Evolutionary conservation across 768 basidiomycete species (phyloP), one percentile per base, ranked within the genome.

Genomic region (Leucocoprinus leucothites): DNA sequence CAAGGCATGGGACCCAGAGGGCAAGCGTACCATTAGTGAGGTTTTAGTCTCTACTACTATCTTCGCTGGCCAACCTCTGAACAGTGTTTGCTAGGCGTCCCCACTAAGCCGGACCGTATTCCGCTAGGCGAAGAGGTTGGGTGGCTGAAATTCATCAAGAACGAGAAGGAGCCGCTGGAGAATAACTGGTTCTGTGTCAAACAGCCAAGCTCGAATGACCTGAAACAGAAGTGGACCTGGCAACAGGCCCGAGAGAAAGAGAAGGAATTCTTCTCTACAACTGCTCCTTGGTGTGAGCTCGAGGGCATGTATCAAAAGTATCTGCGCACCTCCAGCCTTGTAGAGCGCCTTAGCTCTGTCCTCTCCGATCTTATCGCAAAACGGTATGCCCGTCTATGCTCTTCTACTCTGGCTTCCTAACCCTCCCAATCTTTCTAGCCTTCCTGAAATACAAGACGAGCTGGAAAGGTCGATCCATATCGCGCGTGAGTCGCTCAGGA

Each of bases 51-150:
- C n/a, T n/a, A n/a, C n/a, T n/a, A n/a, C 8, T 28, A 16, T 9
- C 7, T 21, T 16, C 11, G n/a, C 21, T 19, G 3, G 43, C 21
- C 13, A n/a, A 3, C 5, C 18, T 21, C 13, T 24, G 1, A 19
- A 42, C 41, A 6, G 13, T 24, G 13, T 19, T 9, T 21, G 2
- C 38, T n/a, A 88, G 87, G 86, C 49, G 85, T 89, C 16, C 74
- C 89, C 18, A 91, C 87, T 0, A 90, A 91, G 59, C 86, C 86
- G 0, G 88, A 88, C 58, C 80, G 84, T 9, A 87, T 85, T 53
- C 80, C 79, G 0, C 46, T 63, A 1, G 83, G 81, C 1, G 81
- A 84, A 24, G 82, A 84, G 52, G 66, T 66, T 0, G 65, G 61
- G 1, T 90, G 88, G 89, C 57, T 87, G 1, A 67, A 67, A 0